Evolutionary conservation across 2,329 filamentous ascomycete genomes (phyloP).

Genomic region (Neonectria coccinea): DNA sequence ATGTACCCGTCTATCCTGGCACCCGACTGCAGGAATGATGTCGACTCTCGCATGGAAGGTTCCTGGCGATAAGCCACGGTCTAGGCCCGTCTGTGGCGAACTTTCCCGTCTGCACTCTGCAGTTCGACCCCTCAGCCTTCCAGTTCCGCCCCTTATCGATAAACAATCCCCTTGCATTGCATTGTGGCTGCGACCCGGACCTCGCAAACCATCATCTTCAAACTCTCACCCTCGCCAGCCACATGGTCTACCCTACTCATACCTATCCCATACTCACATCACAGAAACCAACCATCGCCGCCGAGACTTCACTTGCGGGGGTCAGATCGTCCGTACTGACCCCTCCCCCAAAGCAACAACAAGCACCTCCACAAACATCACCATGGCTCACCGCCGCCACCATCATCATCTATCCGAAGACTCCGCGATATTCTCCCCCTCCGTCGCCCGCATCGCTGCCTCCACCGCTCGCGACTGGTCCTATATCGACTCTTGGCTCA

Average conservation of each 20-base stretch:
- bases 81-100: neutral
- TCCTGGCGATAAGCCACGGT: neutral
- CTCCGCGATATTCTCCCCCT: slow-evolving; percentile 74
- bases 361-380: slow-evolving; percentile 4
- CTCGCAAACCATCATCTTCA: neutral
- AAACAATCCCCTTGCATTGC: neutral
- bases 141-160: neutral
- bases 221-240: neutral
- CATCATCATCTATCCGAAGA: slow-evolving; percentile 41
- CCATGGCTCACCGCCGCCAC: slow-evolving; percentile 42
- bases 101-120: no score
- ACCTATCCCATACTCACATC: neutral
- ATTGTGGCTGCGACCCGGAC: neutral
- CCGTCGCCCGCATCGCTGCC: slow-evolving; percentile 78
- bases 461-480: slow-evolving; percentile 92
- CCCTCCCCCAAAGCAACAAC: neutral
- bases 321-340: neutral
- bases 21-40: neutral
- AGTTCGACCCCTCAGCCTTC: neutral
- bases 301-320: neutral
- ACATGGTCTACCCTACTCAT: no score
- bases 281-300: neutral
- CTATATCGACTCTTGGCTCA: slow-evolving; percentile 86
- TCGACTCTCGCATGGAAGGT: no score
- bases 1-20: no score